Evolutionary conservation across 106 monocot genomes (phyloP).

Genomic region (Dendrobium nobile): DNA sequence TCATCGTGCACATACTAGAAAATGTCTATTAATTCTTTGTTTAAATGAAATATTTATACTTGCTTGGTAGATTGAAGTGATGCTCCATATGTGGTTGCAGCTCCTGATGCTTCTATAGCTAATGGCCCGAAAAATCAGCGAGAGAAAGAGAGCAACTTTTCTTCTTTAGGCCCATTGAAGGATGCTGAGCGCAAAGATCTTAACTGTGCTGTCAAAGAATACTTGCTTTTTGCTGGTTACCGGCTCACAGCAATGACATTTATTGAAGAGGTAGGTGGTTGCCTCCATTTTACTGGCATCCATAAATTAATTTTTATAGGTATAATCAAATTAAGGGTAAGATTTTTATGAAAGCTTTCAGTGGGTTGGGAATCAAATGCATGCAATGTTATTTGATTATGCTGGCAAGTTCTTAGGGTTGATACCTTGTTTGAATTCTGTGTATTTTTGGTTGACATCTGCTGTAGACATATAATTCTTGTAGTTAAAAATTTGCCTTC

Average conservation of each 20-base stretch:
- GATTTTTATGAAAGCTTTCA: neutral
- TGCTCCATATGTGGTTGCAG: neutral
- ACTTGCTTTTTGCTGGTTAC: constrained; percentile 92
- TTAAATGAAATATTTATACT: neutral
- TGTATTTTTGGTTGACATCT: too few relatives aligned
- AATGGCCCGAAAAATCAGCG: constrained; percentile 27
- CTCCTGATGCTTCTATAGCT: constrained; percentile 21
- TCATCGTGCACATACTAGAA: neutral
- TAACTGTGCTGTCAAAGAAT: constrained; percentile 92
- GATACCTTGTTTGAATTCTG: too few relatives aligned
- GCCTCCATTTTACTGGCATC: constrained; percentile 1
- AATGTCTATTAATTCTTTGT: neutral
- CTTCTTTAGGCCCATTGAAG: constrained; percentile 81
- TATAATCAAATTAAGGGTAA: neutral
- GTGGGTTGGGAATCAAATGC: neutral
- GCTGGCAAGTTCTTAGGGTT: neutral
- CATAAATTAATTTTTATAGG: neutral
- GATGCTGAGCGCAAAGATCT: constrained; percentile 78
- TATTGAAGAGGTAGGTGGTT: constrained; percentile 79
- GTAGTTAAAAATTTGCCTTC: too few relatives aligned
- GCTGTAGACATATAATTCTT: too few relatives aligned
- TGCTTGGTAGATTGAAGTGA: neutral
- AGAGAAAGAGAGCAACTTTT: constrained; percentile 37
- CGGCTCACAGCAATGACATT: constrained; percentile 97
- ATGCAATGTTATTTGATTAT: neutral